Evolutionary conservation across 148 eudicot genomes (phyloP), one percentile per base, ranked within the genome.

Genomic region (Nepenthes gracilis): DNA sequence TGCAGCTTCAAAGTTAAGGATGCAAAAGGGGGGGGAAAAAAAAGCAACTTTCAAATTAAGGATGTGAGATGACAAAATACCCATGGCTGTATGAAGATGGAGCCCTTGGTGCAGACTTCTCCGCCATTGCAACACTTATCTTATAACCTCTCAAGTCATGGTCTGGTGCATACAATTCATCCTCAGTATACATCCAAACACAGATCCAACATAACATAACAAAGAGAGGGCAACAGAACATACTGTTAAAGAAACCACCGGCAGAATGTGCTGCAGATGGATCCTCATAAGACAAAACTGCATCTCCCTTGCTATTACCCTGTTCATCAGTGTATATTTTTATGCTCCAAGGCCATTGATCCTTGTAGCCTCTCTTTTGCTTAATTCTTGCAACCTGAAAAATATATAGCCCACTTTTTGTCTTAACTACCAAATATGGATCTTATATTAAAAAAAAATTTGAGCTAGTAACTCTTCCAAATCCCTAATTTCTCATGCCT

Each of bases 311-410:
- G 73, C 77, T 82, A 36, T 86, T 93, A 59, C 99, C 96, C 36
- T 67, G 75, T n/a, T 93, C 99, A 77, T 92, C 98, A 7, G 87
- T 77, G 83, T 92, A 92, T 36, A 92, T 37, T 64, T 88, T 88
- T 66, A 93, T 89, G 69, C 81, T 89, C 81, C 82, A 93, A 2
- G 99, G 99, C 99, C 99, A 93, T 70, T 89, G 97, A 74, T 93
- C 99, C 79, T 93, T 88, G 64, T 72, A 93, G 38, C 99, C 99
- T 50, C 95, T 71, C 84, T 86, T 86, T 69, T 89, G 99, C 83
- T 93, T 93, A 68, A 93, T 79, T 67, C 87, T 84, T 63, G 84
- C 96, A 75, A 93, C 96, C 99, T 93, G 66, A 40, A 62, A 14
- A 64, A 35, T 34, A 49, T 2, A 11, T 5, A 10, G 2, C 2